phyloP scores from a whole-genome alignment of 805 yeast genomes.

The Torulaspora delbrueckii region DNA sequence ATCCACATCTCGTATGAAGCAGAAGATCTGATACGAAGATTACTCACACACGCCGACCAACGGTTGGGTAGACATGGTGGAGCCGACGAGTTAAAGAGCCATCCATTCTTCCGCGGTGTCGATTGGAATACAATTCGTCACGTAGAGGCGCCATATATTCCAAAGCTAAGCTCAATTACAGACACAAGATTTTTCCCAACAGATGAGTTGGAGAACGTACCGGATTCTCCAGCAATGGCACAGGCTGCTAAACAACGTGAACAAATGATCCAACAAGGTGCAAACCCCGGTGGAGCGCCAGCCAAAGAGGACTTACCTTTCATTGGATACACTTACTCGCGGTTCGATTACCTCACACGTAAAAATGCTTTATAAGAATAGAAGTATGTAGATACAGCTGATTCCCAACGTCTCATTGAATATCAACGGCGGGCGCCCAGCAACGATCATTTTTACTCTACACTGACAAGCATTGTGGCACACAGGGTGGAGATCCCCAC shows the following conservation, averaged over 20 bases:
- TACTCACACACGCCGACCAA: conserved; percentile 72
- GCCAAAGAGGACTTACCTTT: conserved; percentile 84
- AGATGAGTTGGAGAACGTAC: conserved; percentile 90
- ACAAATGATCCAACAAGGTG: conserved; percentile 42
- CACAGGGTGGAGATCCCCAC: conserved; percentile 13
- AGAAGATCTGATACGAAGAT: conserved; percentile 74
- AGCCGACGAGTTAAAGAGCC: conserved; percentile 83
- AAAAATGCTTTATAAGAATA: conserved; percentile 45
- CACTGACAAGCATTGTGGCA: conserved; percentile 23
- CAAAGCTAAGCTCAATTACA: conserved; percentile 84
- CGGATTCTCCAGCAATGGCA: conserved; percentile 76
- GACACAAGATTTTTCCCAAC: conserved; percentile 98
- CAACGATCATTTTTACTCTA: conserved; percentile 36
- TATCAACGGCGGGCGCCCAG: conserved; percentile 42
- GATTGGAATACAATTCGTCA: conserved; percentile 86
- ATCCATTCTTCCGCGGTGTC: conserved; percentile 93
- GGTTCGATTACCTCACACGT: conserved; percentile 87
- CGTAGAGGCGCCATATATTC: conserved; percentile 90
- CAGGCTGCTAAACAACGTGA: conserved; percentile 65
- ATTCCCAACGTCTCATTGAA: conserved; percentile 37
- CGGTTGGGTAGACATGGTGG: conserved; percentile 88
- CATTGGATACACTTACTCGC: conserved; percentile 92
- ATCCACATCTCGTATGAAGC: conserved; percentile 84
- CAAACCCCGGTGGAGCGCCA: conserved; percentile 35
- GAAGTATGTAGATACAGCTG: conserved; percentile 37